Conservation (phyloP, 1,139 yeast genomes). For the Candida sp. region DNA sequence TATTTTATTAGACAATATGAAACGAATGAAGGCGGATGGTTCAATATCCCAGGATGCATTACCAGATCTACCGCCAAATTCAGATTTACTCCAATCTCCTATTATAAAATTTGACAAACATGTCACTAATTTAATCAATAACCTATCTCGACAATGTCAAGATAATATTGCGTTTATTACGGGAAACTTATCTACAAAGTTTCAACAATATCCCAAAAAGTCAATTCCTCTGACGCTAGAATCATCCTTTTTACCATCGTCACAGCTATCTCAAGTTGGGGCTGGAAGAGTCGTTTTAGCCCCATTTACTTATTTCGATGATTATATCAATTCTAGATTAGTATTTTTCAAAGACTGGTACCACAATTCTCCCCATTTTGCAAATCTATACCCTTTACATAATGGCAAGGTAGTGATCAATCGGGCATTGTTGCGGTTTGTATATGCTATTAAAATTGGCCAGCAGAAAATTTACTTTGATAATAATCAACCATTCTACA, state of each 20-base stretch:
- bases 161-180: slow-evolving; percentile 22
- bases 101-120: slow-evolving; percentile 29
- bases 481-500: slow-evolving; percentile 13
- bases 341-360: slow-evolving; percentile 39
- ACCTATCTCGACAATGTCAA: slow-evolving; percentile 21
- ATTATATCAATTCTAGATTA: slow-evolving; percentile 22
- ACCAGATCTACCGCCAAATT: slow-evolving; percentile 27
- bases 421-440: slow-evolving; percentile 13
- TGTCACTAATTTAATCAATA: slow-evolving; percentile 21
- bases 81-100: slow-evolving; percentile 32
- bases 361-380: slow-evolving; percentile 22
- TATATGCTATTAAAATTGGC: slow-evolving; percentile 19
- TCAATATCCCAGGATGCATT: slow-evolving; percentile 12
- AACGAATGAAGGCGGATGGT: slow-evolving; percentile 21
- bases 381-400: slow-evolving; percentile 8
- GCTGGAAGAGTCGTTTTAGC: slow-evolving; percentile 18
- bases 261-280: slow-evolving; percentile 4
- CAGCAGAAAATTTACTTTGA: slow-evolving; percentile 20
- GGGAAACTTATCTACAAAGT: slow-evolving; percentile 31
- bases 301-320: slow-evolving; percentile 14
- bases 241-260: slow-evolving; percentile 5
- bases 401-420: slow-evolving; percentile 5
- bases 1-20: slow-evolving; percentile 16
- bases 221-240: neutral
- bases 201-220: slow-evolving; percentile 9